Evolutionary conservation across 2,329 filamentous ascomycete genomes (phyloP).

Genomic region (Xylaria sp.): DNA sequence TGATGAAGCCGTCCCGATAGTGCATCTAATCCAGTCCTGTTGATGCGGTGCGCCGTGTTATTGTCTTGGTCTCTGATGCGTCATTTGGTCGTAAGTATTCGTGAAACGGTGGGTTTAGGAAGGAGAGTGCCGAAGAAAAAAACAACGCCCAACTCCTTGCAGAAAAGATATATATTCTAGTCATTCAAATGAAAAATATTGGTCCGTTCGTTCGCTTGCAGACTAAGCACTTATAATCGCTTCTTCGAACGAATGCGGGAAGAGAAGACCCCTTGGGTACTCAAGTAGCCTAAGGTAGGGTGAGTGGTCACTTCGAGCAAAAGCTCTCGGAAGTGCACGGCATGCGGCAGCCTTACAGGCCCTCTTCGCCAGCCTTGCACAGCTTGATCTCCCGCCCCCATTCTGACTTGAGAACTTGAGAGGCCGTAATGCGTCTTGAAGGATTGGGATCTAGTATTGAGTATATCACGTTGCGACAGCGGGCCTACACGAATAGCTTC

Average conservation of each 20-base stretch:
- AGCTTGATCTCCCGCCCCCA: slow-evolving; percentile 98
- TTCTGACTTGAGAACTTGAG: slow-evolving; percentile 96
- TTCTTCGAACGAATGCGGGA: not conserved
- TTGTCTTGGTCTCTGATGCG: slow-evolving; percentile 41
- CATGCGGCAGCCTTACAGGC: slow-evolving; percentile 67
- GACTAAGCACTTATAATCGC: slow-evolving; percentile 10
- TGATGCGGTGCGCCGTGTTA: slow-evolving; percentile 46
- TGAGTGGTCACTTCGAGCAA: slow-evolving; percentile 10
- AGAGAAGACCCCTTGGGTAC: slow-evolving; percentile 4
- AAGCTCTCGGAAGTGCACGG: slow-evolving; percentile 27
- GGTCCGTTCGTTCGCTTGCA: slow-evolving; percentile 8
- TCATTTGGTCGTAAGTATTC: slow-evolving; percentile 39
- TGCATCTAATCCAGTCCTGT: slow-evolving; percentile 47
- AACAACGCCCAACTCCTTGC: slow-evolving; percentile 46
- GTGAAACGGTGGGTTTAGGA: slow-evolving; percentile 28
- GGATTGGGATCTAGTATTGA: slow-evolving; percentile 97
- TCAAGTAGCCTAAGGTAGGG: slow-evolving; percentile 6
- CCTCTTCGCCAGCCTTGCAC: slow-evolving; percentile 96
- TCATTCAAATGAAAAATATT: slow-evolving; percentile 39
- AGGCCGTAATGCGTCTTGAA: slow-evolving; percentile 89
- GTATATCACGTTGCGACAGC: slow-evolving; percentile 98
- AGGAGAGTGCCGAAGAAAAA: slow-evolving; percentile 37
- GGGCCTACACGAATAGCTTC: slow-evolving; percentile 70
- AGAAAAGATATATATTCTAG: slow-evolving; percentile 40
- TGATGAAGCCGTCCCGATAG: slow-evolving; percentile 40